phyloP scores from a whole-genome alignment of 352 stramenopile genomes.

The Phytophthora cactorum region DNA sequence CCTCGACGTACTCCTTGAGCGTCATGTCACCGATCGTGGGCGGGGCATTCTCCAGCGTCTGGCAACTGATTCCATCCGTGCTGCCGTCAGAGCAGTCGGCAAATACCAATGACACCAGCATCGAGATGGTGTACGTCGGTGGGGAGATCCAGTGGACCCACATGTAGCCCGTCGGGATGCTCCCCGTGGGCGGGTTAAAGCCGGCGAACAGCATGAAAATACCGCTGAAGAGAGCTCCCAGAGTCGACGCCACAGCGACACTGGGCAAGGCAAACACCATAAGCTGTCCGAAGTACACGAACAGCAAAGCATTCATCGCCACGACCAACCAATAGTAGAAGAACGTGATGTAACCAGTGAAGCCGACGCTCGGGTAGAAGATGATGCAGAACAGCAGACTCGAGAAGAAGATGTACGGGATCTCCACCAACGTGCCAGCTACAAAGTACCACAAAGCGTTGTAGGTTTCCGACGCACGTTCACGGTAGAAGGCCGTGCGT shows the following conservation, averaged over 20 bases:
- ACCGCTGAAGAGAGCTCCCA: conserved; percentile 48
- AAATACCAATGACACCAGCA: conserved; percentile 45
- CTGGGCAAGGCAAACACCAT: conserved; percentile 51
- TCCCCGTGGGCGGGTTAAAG: conserved; percentile 57
- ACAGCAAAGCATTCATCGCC: conserved; percentile 48
- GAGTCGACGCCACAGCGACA: conserved; percentile 37
- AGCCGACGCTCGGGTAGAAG: conserved; percentile 60
- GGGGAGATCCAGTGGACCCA: conserved; percentile 62
- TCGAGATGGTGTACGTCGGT: conserved; percentile 53
- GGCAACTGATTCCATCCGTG: conserved; percentile 37
- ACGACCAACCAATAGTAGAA: conserved; percentile 62
- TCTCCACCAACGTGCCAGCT: conserved; percentile 79
- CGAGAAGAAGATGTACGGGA: conserved; percentile 54
- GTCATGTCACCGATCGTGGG: conserved; percentile 33
- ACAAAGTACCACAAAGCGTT: conserved; percentile 82
- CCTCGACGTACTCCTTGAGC: conserved; percentile 57
- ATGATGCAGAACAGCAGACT: conserved; percentile 55
- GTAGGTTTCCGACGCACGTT: conserved; percentile 92
- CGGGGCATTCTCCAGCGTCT: conserved; percentile 28
- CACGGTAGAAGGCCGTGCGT: conserved; percentile 92
- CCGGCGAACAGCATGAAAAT: conserved; percentile 66
- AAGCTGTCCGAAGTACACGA: conserved; percentile 56
- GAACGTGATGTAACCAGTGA: conserved; percentile 45
- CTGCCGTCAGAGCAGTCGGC: conserved; percentile 32
- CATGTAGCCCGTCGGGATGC: conserved; percentile 55